A percentile compares a stretch with the other conserved stretches of the same genome.
Conservation (phyloP, 139 green algal genomes). For the Astrephomene gubernaculifera region DNA sequence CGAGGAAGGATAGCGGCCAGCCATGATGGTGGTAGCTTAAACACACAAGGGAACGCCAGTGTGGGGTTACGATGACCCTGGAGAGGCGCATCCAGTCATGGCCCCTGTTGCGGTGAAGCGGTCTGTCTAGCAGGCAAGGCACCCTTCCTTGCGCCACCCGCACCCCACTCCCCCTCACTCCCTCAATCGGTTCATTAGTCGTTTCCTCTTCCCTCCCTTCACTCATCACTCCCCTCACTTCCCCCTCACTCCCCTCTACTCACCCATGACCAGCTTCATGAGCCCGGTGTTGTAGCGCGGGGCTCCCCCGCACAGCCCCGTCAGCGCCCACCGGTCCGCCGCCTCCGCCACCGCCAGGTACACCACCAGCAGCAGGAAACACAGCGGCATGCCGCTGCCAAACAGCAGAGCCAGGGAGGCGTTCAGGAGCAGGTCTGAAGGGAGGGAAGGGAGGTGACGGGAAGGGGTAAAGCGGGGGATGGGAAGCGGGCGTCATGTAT, state of each 20-base stretch:
- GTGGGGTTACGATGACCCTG: no score
- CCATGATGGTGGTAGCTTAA: no score
- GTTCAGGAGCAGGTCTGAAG: slow-evolving; percentile 59
- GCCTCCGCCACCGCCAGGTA: slow-evolving; percentile 46
- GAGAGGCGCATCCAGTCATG: no score
- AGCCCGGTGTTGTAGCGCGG: slow-evolving; percentile 53
- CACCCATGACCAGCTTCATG: slow-evolving; percentile 55
- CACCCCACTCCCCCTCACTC: no score
- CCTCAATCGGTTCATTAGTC: no score
- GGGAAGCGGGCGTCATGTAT: background rate
- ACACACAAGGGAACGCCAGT: no score
- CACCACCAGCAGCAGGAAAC: slow-evolving; percentile 47
- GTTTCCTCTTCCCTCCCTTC: no score
- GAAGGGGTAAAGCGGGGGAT: background rate
- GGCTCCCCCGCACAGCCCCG: slow-evolving; percentile 24
- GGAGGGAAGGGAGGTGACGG: background rate
- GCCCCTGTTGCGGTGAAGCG: no score
- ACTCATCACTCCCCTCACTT: no score
- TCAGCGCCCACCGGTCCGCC: slow-evolving; percentile 56
- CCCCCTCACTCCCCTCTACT: no score
- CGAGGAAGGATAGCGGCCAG: no score
- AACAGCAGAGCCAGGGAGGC: slow-evolving; percentile 61
- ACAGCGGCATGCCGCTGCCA: slow-evolving; percentile 59
- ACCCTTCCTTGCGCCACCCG: background rate
- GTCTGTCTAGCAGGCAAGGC: no score